phyloP scores from a whole-genome alignment of 345 rosid genomes.

The Camelina hispida region DNA sequence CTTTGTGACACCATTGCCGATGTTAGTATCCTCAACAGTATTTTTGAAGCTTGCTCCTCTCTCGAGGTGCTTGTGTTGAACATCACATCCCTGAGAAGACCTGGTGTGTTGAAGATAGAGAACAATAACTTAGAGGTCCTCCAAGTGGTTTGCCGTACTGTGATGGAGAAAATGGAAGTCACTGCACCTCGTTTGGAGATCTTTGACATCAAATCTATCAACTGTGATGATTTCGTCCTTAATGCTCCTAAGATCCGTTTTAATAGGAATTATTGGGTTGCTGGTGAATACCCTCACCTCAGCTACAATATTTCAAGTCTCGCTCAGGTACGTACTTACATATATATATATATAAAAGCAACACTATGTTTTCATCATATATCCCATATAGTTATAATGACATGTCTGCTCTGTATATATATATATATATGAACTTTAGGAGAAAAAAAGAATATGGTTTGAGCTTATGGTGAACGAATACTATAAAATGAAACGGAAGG shows the following conservation, averaged over 20 bases:
- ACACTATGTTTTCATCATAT: neutral
- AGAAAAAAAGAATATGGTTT: slow-evolving; percentile 19
- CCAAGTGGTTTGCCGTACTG: neutral
- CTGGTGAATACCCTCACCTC: neutral
- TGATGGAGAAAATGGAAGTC: neutral
- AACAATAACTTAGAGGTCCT: slow-evolving; percentile 31
- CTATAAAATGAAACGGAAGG: neutral
- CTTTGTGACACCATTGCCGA: neutral
- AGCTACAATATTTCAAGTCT: slow-evolving; percentile 19
- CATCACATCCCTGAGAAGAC: neutral
- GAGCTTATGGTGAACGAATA: neutral
- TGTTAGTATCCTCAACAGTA: neutral
- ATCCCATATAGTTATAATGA: neutral
- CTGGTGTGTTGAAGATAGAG: slow-evolving; percentile 17
- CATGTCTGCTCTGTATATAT: slow-evolving; percentile 15
- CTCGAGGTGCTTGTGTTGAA: slow-evolving; percentile 29
- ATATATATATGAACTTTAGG: slow-evolving; percentile 25
- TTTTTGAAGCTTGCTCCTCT: slow-evolving; percentile 28
- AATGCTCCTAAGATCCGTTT: slow-evolving; percentile 16
- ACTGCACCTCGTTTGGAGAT: slow-evolving; percentile 14
- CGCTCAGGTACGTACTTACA: slow-evolving; percentile 23
- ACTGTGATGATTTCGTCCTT: neutral
- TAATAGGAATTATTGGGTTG: neutral
- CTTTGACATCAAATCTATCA: slow-evolving; percentile 10
- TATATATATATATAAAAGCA: neutral